phyloP scores from a whole-genome alignment of 352 stramenopile genomes.

The Saprolegnia parasitica region DNA sequence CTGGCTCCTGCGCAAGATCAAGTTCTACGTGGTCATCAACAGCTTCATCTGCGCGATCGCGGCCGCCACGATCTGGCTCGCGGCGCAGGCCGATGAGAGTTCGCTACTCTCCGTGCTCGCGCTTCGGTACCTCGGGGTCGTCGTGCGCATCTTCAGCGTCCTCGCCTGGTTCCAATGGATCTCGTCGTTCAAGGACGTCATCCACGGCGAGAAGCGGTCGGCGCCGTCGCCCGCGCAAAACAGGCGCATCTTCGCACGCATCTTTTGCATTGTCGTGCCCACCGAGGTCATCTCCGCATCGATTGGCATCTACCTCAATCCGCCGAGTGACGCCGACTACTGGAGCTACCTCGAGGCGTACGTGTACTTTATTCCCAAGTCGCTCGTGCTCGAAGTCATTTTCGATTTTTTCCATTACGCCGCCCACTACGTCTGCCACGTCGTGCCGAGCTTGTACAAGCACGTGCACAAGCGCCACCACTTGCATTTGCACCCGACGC shows the following conservation, averaged over 20 bases:
- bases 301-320: conserved; percentile 33
- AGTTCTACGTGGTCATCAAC: conserved; percentile 82
- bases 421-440: conserved; percentile 69
- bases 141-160: conserved; percentile 57
- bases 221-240: conserved; percentile 42
- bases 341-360: conserved; percentile 39
- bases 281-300: conserved; percentile 66
- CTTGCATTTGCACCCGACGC: conserved; percentile 62
- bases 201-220: conserved; percentile 55
- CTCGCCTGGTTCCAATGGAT: conserved; percentile 81
- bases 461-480: conserved; percentile 84
- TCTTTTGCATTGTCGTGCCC: conserved; percentile 60
- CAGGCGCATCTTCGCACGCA: conserved; percentile 48
- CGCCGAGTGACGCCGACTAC: neutral
- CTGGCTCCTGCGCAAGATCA: conserved; percentile 45
- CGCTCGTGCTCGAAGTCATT: conserved; percentile 72
- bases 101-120: neutral
- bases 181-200: conserved; percentile 57
- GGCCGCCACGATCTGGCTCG: conserved; percentile 34
- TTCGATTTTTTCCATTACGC: conserved; percentile 86
- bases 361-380: conserved; percentile 71
- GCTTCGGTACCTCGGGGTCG: conserved; percentile 40
- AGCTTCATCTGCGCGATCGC: conserved; percentile 67
- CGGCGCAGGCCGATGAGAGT: conserved; percentile 9
- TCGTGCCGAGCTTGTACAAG: conserved; percentile 62